phyloP scores from a whole-genome alignment of 129 eudicot species.

The Flaveria ramosissima region DNA sequence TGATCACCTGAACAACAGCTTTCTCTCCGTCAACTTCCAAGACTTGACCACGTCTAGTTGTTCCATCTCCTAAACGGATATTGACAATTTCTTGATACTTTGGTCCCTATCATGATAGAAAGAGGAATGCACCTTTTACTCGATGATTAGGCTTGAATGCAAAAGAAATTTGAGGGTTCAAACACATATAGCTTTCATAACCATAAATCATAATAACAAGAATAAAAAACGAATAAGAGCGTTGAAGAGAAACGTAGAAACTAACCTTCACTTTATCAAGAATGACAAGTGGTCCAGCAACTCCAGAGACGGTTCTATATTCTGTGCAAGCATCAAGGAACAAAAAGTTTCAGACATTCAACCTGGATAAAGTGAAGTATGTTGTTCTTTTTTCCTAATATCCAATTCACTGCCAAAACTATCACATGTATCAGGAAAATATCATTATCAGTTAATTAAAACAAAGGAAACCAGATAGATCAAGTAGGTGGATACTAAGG shows the following conservation, averaged over 20 bases:
- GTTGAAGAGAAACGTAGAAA: slow-evolving; percentile 7
- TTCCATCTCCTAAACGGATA: slow-evolving; percentile 95
- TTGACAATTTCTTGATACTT: slow-evolving; percentile 93
- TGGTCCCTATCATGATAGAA: slow-evolving; percentile 65
- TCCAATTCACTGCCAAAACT: not conserved
- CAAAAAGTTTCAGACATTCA: not conserved
- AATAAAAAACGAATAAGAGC: not conserved
- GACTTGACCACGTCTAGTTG: slow-evolving; percentile 96
- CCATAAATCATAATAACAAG: not conserved
- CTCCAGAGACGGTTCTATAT: slow-evolving; percentile 98
- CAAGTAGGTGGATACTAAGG: not conserved
- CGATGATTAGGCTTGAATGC: not conserved
- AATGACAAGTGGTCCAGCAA: slow-evolving; percentile 98
- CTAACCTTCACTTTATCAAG: slow-evolving; percentile 95
- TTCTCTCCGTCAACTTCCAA: slow-evolving; percentile 97
- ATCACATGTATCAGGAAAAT: slow-evolving; percentile 3
- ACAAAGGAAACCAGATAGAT: not conserved
- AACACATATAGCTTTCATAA: not conserved
- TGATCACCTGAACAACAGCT: slow-evolving; percentile 90
- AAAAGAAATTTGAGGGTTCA: not conserved
- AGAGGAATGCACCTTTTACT: slow-evolving; percentile 8
- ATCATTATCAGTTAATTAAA: not conserved
- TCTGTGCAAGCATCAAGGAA: slow-evolving; percentile 45
- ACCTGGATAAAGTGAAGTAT: not conserved
- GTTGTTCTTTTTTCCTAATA: not conserved